A percentile compares a stretch with the other conserved stretches of the same genome.
These are phyloP conservation scores for Pezicula radicicola DNA, from an alignment of 2,329 filamentous ascomycete species.

Conservation along the genomic window DNA sequence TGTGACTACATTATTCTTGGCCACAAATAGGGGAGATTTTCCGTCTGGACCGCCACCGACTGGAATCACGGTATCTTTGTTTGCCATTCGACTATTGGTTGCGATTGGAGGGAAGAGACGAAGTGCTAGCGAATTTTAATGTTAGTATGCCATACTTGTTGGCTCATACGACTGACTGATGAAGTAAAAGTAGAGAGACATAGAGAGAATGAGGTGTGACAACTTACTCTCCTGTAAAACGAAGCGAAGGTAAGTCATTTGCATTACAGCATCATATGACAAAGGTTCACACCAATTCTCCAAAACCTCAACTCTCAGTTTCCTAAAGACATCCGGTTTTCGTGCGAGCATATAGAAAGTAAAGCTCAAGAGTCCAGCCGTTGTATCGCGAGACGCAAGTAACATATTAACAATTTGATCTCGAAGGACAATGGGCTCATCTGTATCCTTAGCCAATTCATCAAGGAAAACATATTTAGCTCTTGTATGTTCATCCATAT, in stretches of 20 bases:
- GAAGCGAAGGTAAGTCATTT: constrained; percentile 52
- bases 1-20: constrained; percentile 10
- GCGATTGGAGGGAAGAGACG: constrained; percentile 37
- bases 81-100: constrained; percentile 21
- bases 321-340: constrained; percentile 27
- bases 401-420: constrained; percentile 33
- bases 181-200: not conserved
- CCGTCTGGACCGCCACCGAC: constrained; percentile 26
- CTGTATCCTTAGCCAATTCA: constrained; percentile 42
- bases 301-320: constrained; percentile 28
- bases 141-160: not conserved
- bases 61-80: constrained; percentile 21
- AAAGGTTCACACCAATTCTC: constrained; percentile 34
- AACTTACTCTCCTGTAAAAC: constrained; percentile 54
- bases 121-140: constrained; percentile 19
- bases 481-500: no score
- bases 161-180: not conserved
- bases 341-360: constrained; percentile 25
- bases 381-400: constrained; percentile 39
- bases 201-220: no score
- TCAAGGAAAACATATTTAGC: constrained; percentile 41
- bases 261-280: constrained; percentile 45
- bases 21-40: constrained; percentile 21
- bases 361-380: constrained; percentile 34
- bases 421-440: constrained; percentile 35